Conservation (phyloP, 2,329 filamentous ascomycete species). For the Alternaria alternata region DNA sequence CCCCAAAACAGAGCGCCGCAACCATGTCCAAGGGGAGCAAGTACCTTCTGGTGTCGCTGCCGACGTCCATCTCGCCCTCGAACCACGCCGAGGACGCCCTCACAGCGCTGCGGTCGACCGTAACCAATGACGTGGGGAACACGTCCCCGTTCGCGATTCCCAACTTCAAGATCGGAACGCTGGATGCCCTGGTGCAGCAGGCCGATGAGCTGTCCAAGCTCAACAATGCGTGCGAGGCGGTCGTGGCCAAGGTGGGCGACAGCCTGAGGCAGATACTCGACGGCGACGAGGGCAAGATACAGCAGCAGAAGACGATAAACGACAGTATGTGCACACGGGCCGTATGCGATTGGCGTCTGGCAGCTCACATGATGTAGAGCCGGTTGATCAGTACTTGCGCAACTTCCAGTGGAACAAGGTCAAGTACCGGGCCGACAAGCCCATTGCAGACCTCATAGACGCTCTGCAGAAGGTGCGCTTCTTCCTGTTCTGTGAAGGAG, state of each 20-base stretch:
- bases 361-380: conserved; percentile 66
- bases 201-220: conserved; percentile 95
- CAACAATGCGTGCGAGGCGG: conserved; percentile 77
- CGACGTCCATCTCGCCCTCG: conserved; percentile 83
- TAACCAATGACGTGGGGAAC: conserved; percentile 77
- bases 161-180: conserved; percentile 96
- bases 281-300: conserved; percentile 81
- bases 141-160: conserved; percentile 83
- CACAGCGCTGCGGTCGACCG: conserved; percentile 74
- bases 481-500: too few species aligned
- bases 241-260: conserved; percentile 88
- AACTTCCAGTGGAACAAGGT: conserved; percentile 97
- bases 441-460: conserved; percentile 85
- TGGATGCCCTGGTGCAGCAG: conserved; percentile 94
- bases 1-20: conserved; percentile 24
- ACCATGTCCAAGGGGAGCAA: conserved; percentile 61
- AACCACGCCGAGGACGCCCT: conserved; percentile 83
- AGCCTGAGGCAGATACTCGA: conserved; percentile 84
- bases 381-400: conserved; percentile 91
- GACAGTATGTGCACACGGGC: conserved; percentile 68
- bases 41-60: conserved; percentile 90
- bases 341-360: neutral
- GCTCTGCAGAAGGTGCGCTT: conserved; percentile 80
- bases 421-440: conserved; percentile 93
- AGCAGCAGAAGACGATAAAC: conserved; percentile 90